A percentile compares a stretch with the other conserved stretches of the same genome.
Conservation (phyloP, 352 stramenopile genomes). For the Phytophthora capsici region DNA sequence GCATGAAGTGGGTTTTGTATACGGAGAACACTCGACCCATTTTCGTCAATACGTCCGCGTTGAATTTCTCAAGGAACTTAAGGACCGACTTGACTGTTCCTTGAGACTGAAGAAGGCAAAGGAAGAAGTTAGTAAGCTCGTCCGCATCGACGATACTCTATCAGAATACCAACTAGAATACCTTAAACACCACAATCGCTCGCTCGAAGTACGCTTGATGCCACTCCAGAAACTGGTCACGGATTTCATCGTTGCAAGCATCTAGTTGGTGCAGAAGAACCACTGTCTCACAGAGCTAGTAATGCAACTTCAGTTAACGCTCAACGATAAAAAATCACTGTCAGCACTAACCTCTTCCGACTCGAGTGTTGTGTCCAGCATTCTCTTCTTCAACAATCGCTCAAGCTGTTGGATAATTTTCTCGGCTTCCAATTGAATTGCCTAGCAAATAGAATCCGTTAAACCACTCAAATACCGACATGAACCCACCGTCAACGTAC, state of each 20-base stretch:
- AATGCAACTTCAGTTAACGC: background rate
- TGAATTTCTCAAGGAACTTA: constrained; percentile 62
- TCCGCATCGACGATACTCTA: background rate
- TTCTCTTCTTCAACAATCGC: constrained; percentile 58
- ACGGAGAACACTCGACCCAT: constrained; percentile 66
- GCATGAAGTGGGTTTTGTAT: constrained; percentile 73
- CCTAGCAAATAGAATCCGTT: constrained; percentile 30
- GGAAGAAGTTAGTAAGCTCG: background rate
- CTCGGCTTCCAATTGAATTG: constrained; percentile 88
- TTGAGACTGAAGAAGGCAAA: constrained; percentile 21
- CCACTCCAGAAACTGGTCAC: constrained; percentile 87
- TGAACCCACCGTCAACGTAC: constrained; percentile 25
- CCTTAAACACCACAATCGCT: constrained; percentile 56
- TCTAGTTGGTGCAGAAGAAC: constrained; percentile 69
- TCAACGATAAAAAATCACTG: background rate
- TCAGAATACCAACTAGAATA: constrained; percentile 4
- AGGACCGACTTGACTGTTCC: constrained; percentile 55
- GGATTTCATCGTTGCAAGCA: constrained; percentile 75
- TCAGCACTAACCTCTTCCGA: constrained; percentile 54
- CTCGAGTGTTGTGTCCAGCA: constrained; percentile 50
- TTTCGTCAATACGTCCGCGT: constrained; percentile 54
- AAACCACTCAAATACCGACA: background rate
- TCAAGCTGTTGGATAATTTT: constrained; percentile 86
- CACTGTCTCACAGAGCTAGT: constrained; percentile 39
- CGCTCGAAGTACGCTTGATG: constrained; percentile 78